These are phyloP conservation scores for Cadophora gregata DNA, from an alignment of 2,329 filamentous ascomycete genomes.

Conservation along the genomic window DNA sequence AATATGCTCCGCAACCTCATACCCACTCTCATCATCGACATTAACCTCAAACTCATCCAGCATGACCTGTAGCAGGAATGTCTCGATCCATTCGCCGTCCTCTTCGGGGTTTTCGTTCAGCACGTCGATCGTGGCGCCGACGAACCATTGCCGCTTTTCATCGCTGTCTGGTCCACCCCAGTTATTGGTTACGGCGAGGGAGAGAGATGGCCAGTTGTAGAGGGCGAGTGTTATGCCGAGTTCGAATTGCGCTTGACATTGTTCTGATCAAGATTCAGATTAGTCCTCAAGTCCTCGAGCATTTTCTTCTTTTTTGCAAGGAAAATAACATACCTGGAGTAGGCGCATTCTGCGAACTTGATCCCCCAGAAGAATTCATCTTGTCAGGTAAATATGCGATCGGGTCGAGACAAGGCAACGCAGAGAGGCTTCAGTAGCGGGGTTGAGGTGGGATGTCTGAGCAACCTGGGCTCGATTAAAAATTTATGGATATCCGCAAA, in stretches of 20 bases:
- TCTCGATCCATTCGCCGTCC: constrained; percentile 81
- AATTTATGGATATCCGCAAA: constrained; percentile 23
- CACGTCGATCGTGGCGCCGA: constrained; percentile 83
- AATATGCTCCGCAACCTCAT: constrained; percentile 75
- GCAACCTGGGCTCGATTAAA: constrained; percentile 17
- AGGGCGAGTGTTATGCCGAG: constrained; percentile 85
- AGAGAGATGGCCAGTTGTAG: constrained; percentile 86
- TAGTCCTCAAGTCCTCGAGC: not conserved
- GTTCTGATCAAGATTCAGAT: constrained; percentile 49
- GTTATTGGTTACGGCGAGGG: constrained; percentile 82
- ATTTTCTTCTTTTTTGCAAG: not conserved
- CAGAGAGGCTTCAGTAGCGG: constrained; percentile 7
- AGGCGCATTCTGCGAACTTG: constrained; percentile 16
- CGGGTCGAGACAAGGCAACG: constrained; percentile 26
- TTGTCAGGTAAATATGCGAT: constrained; percentile 30
- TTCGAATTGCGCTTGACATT: constrained; percentile 74
- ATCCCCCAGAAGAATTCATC: constrained; percentile 31
- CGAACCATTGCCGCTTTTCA: constrained; percentile 97
- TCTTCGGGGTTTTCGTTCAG: constrained; percentile 66
- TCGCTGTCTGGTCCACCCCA: constrained; percentile 84
- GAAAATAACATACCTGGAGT: constrained; percentile 31
- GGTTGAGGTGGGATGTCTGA: constrained; percentile 21
- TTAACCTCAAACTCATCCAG: constrained; percentile 94
- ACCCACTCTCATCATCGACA: constrained; percentile 86
- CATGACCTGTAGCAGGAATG: constrained; percentile 87